Evolutionary conservation across 768 basidiomycete species (phyloP), one percentile per base, ranked within the genome.

Genomic region (Macrolepiota albuminosa): DNA sequence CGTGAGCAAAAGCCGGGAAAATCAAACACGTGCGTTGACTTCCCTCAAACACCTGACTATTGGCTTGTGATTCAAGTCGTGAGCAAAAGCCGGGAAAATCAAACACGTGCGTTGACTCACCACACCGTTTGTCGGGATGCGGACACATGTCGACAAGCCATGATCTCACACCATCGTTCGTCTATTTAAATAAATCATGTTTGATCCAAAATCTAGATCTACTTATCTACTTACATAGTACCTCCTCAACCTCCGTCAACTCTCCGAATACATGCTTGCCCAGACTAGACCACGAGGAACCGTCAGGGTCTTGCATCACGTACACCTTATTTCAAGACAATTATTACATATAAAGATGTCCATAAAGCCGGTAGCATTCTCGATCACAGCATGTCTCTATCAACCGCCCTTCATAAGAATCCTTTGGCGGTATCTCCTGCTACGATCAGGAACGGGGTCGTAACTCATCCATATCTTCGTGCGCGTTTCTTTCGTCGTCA

Each of bases 391-490:
- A 69, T 69, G 68, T 61, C 66, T 52, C 59, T 59, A 52, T 52
- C 58, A n/a, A 49, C 54, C 33, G 52, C 56, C 57, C 51, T 64
- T 65, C 62, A 65, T 34, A 63, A 66, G 56, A 62, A 55, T 42
- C 63, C 70, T 62, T 64, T 68, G 46, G 62, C 65, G 26, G 40
- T 61, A 52, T 61, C 69, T 52, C 50, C 63, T 61, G 60, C 68
- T 56, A 24, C 58, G 48, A 59, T 65, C 47, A 66, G 70, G 62
- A 64, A 72, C 56, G 59, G 70, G 11, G 67, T 74, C 31, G 76
- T 82, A 34, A 81, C 80, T 1, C 81, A 82, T 64, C 81, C 81
- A 46, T 75, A 76, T 34, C 76, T 82, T 57, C 81, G 81, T 81
- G 67, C 18, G 76, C 71, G 7, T 34, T 14, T 11, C 33, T 16